Evolutionary conservation across 352 stramenopile species (phyloP).

Genomic region (Pythium folliculosum): DNA sequence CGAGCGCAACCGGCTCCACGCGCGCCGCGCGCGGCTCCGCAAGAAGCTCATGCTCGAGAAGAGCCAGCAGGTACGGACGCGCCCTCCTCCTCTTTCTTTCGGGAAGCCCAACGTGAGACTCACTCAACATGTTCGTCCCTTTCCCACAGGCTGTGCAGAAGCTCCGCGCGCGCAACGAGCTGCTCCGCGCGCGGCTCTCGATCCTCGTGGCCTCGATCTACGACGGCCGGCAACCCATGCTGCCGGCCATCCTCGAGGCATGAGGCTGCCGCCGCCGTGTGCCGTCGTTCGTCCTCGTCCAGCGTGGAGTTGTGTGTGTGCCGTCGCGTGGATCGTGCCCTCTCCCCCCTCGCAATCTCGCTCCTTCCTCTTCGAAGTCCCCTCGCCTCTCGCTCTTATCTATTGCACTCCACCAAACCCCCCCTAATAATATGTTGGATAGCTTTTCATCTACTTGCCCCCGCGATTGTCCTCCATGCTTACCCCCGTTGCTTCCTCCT

Average conservation of each 20-base stretch:
- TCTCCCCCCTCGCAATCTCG: background rate
- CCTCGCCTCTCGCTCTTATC: conserved; percentile 22
- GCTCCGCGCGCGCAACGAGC: conserved; percentile 62
- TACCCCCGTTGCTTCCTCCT: too few relatives aligned
- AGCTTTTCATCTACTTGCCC: background rate
- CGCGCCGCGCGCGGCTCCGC: conserved; percentile 65
- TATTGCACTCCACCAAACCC: conserved; percentile 21
- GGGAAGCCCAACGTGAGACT: too few relatives aligned
- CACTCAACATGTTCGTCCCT: conserved; percentile 12
- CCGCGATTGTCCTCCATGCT: background rate
- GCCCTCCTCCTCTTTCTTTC: background rate
- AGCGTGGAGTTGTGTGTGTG: conserved; percentile 4
- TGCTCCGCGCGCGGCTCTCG: conserved; percentile 55
- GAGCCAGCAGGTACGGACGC: conserved; percentile 68
- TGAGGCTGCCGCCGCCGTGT: too few relatives aligned
- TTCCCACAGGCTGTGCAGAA: conserved; percentile 54
- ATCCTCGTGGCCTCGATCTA: conserved; percentile 72
- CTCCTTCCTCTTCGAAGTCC: background rate
- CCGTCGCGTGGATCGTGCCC: conserved; percentile 11
- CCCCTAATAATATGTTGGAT: conserved; percentile 5
- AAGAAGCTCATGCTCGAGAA: conserved; percentile 84
- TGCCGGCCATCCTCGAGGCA: conserved; percentile 21
- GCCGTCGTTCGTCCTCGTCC: conserved; percentile 8
- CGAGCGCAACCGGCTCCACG: conserved; percentile 76
- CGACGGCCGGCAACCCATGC: conserved; percentile 29